Conservation (phyloP, 345 rosid species). For the Corchorus olitorius region DNA sequence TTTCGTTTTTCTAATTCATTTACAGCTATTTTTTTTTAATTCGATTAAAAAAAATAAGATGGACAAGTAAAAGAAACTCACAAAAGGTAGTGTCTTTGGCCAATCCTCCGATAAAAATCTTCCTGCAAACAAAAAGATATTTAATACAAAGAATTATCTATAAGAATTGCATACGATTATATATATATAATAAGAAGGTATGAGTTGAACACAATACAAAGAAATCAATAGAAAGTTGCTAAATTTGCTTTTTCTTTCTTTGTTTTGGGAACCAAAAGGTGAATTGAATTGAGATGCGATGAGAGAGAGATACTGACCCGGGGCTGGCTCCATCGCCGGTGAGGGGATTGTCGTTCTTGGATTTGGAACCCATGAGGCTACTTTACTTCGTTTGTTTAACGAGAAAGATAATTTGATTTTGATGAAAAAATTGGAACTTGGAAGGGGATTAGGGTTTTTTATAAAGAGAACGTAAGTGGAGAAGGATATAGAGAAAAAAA, state of each 20-base stretch:
- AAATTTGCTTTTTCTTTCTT: background rate
- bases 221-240: background rate
- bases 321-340: slow-evolving; percentile 82
- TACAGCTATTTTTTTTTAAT: background rate
- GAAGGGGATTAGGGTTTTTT: slow-evolving; percentile 23
- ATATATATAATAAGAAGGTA: background rate
- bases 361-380: slow-evolving; percentile 60
- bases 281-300: background rate
- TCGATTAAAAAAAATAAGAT: background rate
- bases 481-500: background rate
- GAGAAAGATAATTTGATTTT: background rate
- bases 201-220: background rate
- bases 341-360: slow-evolving; percentile 47
- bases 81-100: slow-evolving; percentile 73
- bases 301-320: slow-evolving; percentile 49
- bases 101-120: slow-evolving; percentile 86
- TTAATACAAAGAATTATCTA: background rate
- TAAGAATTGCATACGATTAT: background rate
- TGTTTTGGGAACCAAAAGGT: background rate
- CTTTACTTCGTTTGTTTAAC: background rate
- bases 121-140: slow-evolving; percentile 40
- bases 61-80: slow-evolving; percentile 22
- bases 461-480: background rate
- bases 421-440: background rate
- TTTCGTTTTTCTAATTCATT: background rate